Evolutionary conservation across 192 early-diverging fungal species (phyloP), one percentile per base, ranked within the genome.

Genomic region (Coemansia javaensis): DNA sequence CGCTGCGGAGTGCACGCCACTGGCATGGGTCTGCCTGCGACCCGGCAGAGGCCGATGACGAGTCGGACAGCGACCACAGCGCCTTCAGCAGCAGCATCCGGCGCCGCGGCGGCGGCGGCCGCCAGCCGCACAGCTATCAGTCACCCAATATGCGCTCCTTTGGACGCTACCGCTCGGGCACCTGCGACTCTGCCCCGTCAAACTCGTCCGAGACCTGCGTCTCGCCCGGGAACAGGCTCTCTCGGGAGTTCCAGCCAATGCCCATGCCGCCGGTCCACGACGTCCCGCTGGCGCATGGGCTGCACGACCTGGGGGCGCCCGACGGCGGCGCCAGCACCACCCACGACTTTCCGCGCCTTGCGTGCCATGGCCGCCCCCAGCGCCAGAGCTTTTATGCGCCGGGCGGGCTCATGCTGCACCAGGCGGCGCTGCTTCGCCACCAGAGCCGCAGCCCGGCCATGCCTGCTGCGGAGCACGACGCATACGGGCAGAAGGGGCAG

Each of bases 201-300:
- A 72, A 72, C 53, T 72, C 68, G 13, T 70, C 66, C 0, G 68
- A 72, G 32, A 72, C 68, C 10, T 72, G 68, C 28, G 68, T 60
- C 18, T 63, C 68, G 24, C 59, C 56, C 0, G 47, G 50, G 5
- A 53, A 41, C 23, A 46, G 47, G n/a, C n/a, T 47, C 17, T 56
- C 60, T 9, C 28, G 52, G 10, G 61, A 60, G 8, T 49, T 47
- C 7, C 28, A 45, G 7, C 53, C 25, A 34, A 34, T 34, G 15
- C 45, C 59, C 7, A 18, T 16, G 12, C n/a, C n/a, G n/a, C n/a
- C n/a, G n/a, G n/a, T n/a, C n/a, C n/a, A n/a, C n/a, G n/a, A n/a
- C n/a, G 25, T 21, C 10, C n/a, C 24, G 24, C 34, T 7, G 15
- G 1, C n/a, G 0, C 4, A 5, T 17, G 30, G 8, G 1, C 28